Evolutionary conservation across 139 green algal genomes (phyloP).

Genomic region (Tetraselmis chui): DNA sequence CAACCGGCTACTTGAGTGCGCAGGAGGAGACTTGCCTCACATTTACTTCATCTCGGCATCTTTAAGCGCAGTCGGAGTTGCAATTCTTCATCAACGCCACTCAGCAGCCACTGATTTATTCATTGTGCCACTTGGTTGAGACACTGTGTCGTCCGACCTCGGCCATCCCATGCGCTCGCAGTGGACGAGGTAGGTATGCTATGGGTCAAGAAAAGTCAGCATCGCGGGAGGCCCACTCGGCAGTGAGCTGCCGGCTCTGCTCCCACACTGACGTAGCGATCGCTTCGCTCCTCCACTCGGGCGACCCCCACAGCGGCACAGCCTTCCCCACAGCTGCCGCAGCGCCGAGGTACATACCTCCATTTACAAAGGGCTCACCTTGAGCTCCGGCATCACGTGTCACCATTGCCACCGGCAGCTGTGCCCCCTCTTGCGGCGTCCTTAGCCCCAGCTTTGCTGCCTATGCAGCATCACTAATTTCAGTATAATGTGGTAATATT

Average conservation of each 20-base stretch:
- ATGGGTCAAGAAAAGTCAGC: not conserved
- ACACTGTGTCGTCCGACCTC: too few relatives aligned
- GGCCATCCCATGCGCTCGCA: too few relatives aligned
- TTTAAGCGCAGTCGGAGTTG: too few relatives aligned
- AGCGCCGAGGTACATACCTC: not conserved
- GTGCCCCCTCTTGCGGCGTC: not conserved
- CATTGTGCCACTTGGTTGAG: too few relatives aligned
- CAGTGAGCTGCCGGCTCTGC: not conserved
- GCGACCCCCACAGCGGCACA: not conserved
- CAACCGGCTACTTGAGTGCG: too few relatives aligned
- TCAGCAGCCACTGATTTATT: too few relatives aligned
- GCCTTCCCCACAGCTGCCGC: not conserved
- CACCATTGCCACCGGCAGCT: not conserved
- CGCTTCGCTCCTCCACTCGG: not conserved
- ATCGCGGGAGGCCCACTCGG: not conserved
- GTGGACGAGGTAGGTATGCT: too few relatives aligned
- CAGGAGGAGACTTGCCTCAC: too few relatives aligned
- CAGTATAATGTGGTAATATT: not conserved
- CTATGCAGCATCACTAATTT: not conserved
- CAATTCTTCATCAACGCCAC: too few relatives aligned
- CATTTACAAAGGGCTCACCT: not conserved
- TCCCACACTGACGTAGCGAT: not conserved
- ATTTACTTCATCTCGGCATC: too few relatives aligned
- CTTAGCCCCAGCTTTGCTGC: not conserved
- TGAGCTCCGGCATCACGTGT: not conserved